Conservation (phyloP, 2,329 filamentous ascomycete genomes). For the Ophiostoma perfectum region DNA sequence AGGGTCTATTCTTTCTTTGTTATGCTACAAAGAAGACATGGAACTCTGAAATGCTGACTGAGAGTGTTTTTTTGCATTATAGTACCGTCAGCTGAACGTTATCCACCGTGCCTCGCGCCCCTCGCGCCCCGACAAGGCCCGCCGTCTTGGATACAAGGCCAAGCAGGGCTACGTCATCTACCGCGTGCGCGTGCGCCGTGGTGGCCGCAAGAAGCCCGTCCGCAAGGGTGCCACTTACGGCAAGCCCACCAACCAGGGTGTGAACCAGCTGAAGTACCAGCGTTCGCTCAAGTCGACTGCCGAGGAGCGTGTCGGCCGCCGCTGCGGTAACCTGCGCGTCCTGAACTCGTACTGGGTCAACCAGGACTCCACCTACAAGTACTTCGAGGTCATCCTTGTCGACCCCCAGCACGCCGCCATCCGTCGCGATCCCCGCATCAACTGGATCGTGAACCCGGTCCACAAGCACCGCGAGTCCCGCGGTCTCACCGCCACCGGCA, state of each 20-base stretch:
- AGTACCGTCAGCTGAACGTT: conserved; percentile 97
- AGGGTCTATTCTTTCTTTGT: conserved; percentile 14
- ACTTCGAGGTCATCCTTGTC: conserved; percentile 99
- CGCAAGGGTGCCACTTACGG: conserved; percentile 99
- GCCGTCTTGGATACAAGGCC: conserved; percentile 99
- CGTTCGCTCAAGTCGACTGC: conserved; percentile 95
- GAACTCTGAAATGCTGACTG: conserved; percentile 45
- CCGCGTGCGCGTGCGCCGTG: conserved; percentile 95
- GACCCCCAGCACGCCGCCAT: conserved; percentile 99
- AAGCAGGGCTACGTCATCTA: conserved; percentile 99
- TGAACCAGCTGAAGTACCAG: conserved; percentile 99
- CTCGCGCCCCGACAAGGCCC: conserved; percentile 98
- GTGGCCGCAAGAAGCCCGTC: conserved; percentile 95
- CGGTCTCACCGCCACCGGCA: conserved; percentile 96
- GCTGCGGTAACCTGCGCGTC: conserved; percentile 97
- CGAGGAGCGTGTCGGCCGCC: conserved; percentile 99
- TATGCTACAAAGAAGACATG: not conserved
- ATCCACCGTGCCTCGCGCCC: conserved; percentile 98
- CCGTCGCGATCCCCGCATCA: conserved; percentile 97
- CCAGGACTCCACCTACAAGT: conserved; percentile 99
- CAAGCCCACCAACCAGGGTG: conserved; percentile 99
- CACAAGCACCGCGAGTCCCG: conserved; percentile 99
- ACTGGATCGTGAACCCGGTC: conserved; percentile 99
- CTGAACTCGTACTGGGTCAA: conserved; percentile 99
- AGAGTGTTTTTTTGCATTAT: conserved; percentile 95